Evolutionary conservation across 192 early-diverging fungal species (phyloP), one percentile per base, ranked within the genome.

Genomic region (Coemansia sp.): DNA sequence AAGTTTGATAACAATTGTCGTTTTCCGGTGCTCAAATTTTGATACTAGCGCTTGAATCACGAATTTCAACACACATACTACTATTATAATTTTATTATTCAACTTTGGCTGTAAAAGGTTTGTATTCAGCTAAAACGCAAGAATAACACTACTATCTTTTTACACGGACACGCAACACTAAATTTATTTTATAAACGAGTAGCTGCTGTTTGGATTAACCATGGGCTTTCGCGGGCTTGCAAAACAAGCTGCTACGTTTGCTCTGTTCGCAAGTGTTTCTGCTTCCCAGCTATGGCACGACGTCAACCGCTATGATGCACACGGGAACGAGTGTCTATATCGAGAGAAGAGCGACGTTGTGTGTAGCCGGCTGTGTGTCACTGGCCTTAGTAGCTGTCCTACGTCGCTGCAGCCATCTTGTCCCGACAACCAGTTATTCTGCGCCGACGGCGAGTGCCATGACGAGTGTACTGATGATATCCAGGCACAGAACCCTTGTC

Each of bases 381-480:
- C 62, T 5, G 27, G 56, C 6, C 51, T 70, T 37, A 29, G n/a
- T 35, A 26, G 48, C 54, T 83, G 81, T 55, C 81, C 81, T 3
- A 12, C 52, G 19, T 38, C 65, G 23, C 45, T 83, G 54, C 63
- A 48, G 45, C 68, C 75, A 16, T 39, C 41, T 3, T 87, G 85
- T 32, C 65, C 76, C 5, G 9, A 38, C 1, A 72, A 64, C 7
- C 71, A 71, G 59, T 6, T 23, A 1, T 73, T 84, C 19, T 87
- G 85, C 54, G 68, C 68, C 1, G 84, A 87, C 58, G 84, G 85
- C 5, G 47, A 75, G 9, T 87, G 85, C 56, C 27, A 41, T 16
- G 39, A 41, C 39, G 39, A 41, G 39, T 41, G 39, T 1, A 41
- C 39, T 16, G 39, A 41, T 3, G 39, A 41, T 14, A 41, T 41